Percentiles rank a stretch among this genome's conserved stretches.
phyloP scores from a whole-genome alignment of 2,329 filamentous ascomycete genomes.

The Colletotrichum euphorbiae region DNA sequence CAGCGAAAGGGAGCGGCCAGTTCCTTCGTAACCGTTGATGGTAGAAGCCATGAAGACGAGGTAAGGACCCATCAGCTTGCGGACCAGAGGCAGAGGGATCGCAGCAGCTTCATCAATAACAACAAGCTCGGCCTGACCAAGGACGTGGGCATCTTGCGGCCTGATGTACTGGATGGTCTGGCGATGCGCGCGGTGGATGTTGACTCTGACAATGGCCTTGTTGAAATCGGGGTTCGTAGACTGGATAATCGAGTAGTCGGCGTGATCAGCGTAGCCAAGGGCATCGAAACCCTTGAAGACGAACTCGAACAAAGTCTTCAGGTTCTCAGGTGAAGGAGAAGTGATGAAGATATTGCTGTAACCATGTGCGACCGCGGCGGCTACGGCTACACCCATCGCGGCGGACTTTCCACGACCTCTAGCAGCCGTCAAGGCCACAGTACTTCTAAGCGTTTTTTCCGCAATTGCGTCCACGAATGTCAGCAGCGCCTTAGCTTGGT shows the following conservation, averaged over 20 bases:
- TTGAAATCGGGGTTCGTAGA: conserved; percentile 99
- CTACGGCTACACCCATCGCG: conserved; percentile 92
- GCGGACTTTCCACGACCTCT: conserved; percentile 98
- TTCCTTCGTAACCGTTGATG: conserved; percentile 98
- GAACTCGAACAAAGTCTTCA: conserved; percentile 98
- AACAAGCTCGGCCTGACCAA: conserved; percentile 93
- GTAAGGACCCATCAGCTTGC: conserved; percentile 96
- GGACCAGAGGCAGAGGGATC: conserved; percentile 91
- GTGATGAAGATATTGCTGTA: conserved; percentile 99
- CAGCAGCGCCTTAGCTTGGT: conserved; percentile 96
- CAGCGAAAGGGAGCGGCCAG: conserved; percentile 90
- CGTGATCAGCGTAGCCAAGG: conserved; percentile 91
- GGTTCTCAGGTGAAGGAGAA: conserved; percentile 95
- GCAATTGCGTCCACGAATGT: conserved; percentile 97
- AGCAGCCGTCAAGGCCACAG: conserved; percentile 91
- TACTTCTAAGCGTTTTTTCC: conserved; percentile 94
- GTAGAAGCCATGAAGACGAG: conserved; percentile 99
- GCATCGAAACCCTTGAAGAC: conserved; percentile 98
- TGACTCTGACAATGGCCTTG: conserved; percentile 97
- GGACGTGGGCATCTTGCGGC: conserved; percentile 92
- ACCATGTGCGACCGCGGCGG: conserved; percentile 92
- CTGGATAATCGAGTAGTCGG: conserved; percentile 98
- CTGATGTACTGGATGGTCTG: conserved; percentile 99
- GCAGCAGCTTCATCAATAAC: conserved; percentile 98
- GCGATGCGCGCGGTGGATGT: conserved; percentile 92